These are phyloP conservation scores for Keithomyces neogunnii DNA, from an alignment of 2,329 filamentous ascomycete species.

Conservation along the genomic window DNA sequence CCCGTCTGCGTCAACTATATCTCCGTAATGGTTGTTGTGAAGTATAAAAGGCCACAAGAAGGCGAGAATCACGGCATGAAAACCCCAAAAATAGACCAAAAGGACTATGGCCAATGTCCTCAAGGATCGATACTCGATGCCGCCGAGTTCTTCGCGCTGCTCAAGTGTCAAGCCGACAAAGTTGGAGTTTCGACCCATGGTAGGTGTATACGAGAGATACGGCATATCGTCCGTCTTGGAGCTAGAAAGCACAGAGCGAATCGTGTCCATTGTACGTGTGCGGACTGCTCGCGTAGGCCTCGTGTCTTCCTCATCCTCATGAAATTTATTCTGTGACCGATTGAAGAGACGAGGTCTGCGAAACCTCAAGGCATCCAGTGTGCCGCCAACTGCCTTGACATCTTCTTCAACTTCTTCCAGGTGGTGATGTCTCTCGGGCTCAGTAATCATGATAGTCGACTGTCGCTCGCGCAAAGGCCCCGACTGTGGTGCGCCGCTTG, in stretches of 20 bases:
- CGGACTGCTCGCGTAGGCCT: constrained; percentile 18
- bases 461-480: constrained; percentile 27
- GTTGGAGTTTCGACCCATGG: constrained; percentile 84
- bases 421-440: constrained; percentile 38
- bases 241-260: constrained; percentile 48
- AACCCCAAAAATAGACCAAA: constrained; percentile 72
- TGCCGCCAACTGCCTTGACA: constrained; percentile 30
- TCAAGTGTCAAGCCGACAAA: constrained; percentile 84
- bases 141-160: constrained; percentile 88
- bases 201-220: constrained; percentile 91
- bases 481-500: constrained; percentile 13
- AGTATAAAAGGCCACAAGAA: constrained; percentile 76
- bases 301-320: constrained; percentile 25
- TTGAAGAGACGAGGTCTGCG: constrained; percentile 34
- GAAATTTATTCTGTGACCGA: constrained; percentile 27
- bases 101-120: constrained; percentile 78
- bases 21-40: constrained; percentile 51
- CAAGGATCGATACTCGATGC: constrained; percentile 89
- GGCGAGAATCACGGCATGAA: constrained; percentile 67
- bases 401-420: constrained; percentile 32
- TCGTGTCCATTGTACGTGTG: constrained; percentile 46
- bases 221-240: constrained; percentile 58
- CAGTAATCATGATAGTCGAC: constrained; percentile 59
- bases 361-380: constrained; percentile 32
- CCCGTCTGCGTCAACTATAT: constrained; percentile 52